Base-by-base conservation (phyloP, 1,284 basidiomycete genomes). In the Porogramme epimiltina region DNA sequence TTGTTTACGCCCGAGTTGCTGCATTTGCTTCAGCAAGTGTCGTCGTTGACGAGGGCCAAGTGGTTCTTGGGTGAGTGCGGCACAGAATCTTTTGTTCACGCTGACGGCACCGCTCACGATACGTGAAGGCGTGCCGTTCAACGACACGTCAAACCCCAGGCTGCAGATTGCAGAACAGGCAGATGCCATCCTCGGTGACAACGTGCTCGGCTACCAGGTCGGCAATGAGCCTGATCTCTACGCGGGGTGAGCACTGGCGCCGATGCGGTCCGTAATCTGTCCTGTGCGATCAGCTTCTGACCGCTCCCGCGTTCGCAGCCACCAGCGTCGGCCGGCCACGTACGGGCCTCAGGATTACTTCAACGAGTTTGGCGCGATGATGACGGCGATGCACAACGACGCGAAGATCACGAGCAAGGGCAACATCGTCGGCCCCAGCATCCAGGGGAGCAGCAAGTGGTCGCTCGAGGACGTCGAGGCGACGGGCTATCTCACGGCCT, bases 191-290 rank as follows among this genome's bases (percentile, higher is more conserved):
- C 73, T 89, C 0, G 87, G 87, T 1, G 68, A 76, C 51, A 72
- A 77, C 57, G 76, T 89, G 9, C 67, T 82, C 22, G 85, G 82
- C 1, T 65, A 87, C 31, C 80, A 84, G 63, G 75, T 74, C 5
- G 85, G 82, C 3, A 91, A 91, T 64, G 87, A 91, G 65, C 88
- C 87, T 11, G 87, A 89, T 69, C 70, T 89, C 51, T 89, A 81
- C 62, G 64, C 63, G 4, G 58, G 40, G 65, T 68, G 45, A 44
- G 66, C 52, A n/a, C 8, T 18, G 16, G 18, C 23, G 18, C 11
- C 9, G 15, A 24, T 18, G 5, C 8, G 16, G 9, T 5, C 34
- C 13, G 13, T 31, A 13, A 11, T 2, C 36, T 37, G 22, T 8
- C 20, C 18, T 42, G 38, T 11, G 16, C 15, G 11, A 31, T 31